These are phyloP conservation scores for Ajuga reptans DNA, from an alignment of 305 asterid species.

Conservation along the genomic window DNA sequence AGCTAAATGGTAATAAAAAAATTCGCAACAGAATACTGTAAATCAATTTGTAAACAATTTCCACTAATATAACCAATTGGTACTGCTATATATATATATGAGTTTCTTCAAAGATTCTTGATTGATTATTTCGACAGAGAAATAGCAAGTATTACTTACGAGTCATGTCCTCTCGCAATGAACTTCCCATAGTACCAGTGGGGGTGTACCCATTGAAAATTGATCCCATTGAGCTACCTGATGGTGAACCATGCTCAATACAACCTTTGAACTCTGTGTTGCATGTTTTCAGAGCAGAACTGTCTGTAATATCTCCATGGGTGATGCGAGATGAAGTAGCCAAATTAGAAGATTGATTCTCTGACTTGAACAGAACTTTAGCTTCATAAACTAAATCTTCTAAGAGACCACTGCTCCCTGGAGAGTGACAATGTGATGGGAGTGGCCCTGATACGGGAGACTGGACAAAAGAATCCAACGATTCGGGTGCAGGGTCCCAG, in stretches of 20 bases:
- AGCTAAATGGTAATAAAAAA: background rate
- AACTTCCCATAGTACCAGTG: conserved; percentile 26
- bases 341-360: conserved; percentile 32
- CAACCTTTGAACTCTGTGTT: conserved; percentile 31
- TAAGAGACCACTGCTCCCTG: conserved; percentile 49
- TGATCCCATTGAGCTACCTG: conserved; percentile 29
- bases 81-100: background rate
- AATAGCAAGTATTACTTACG: conserved; percentile 26
- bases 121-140: conserved; percentile 6
- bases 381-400: conserved; percentile 50
- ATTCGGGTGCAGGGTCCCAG: conserved; percentile 42
- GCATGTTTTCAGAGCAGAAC: conserved; percentile 31
- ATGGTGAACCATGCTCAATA: conserved; percentile 30
- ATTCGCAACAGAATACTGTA: background rate
- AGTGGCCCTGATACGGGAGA: conserved; percentile 35
- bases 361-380: conserved; percentile 32
- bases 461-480: conserved; percentile 36
- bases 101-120: background rate
- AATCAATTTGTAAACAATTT: background rate
- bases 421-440: conserved; percentile 35
- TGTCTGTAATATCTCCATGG: conserved; percentile 27
- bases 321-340: conserved; percentile 26
- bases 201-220: conserved; percentile 30
- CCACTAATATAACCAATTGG: background rate
- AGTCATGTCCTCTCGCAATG: conserved; percentile 24